Evolutionary conservation across 495 filamentous ascomycete genomes (phyloP).

Genomic region (Podospora tetraspora): DNA sequence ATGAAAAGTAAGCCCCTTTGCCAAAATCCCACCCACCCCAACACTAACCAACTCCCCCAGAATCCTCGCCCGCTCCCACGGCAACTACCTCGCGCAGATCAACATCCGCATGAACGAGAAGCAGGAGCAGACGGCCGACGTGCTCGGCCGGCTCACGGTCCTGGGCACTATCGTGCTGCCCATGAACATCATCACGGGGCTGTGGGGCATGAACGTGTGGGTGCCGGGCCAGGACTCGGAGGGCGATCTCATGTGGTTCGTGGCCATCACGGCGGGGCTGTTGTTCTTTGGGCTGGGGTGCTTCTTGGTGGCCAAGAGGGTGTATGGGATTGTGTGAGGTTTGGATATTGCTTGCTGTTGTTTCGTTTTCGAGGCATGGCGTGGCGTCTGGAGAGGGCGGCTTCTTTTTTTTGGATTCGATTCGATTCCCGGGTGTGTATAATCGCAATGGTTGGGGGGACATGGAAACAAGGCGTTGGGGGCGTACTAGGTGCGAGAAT

Average conservation of each 20-base stretch:
- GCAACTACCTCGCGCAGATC: conserved; percentile 86
- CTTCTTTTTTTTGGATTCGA: not conserved
- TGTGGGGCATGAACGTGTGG: conserved; percentile 98
- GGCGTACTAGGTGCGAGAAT: not conserved
- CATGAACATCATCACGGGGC: conserved; percentile 96
- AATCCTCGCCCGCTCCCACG: conserved; percentile 85
- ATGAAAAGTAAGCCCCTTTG: conserved; percentile 65
- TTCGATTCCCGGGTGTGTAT: not conserved
- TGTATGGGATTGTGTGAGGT: conserved; percentile 49
- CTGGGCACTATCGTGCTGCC: conserved; percentile 94
- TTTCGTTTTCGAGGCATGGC: not conserved
- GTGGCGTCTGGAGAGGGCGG: not conserved
- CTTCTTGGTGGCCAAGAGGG: conserved; percentile 76
- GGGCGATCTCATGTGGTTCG: conserved; percentile 53
- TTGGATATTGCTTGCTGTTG: not conserved
- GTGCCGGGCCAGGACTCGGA: conserved; percentile 78
- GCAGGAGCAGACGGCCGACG: conserved; percentile 90
- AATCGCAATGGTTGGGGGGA: not conserved
- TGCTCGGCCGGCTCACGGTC: conserved; percentile 90
- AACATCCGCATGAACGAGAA: conserved; percentile 98
- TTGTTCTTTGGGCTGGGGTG: conserved; percentile 71
- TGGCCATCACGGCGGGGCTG: conserved; percentile 66
- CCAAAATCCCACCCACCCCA: too few relatives aligned
- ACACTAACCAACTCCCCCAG: conserved; percentile 34
- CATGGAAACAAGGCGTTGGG: not conserved